These are phyloP conservation scores for Xylaria sp. DNA, from an alignment of 2,329 filamentous ascomycete species.

Conservation along the genomic window DNA sequence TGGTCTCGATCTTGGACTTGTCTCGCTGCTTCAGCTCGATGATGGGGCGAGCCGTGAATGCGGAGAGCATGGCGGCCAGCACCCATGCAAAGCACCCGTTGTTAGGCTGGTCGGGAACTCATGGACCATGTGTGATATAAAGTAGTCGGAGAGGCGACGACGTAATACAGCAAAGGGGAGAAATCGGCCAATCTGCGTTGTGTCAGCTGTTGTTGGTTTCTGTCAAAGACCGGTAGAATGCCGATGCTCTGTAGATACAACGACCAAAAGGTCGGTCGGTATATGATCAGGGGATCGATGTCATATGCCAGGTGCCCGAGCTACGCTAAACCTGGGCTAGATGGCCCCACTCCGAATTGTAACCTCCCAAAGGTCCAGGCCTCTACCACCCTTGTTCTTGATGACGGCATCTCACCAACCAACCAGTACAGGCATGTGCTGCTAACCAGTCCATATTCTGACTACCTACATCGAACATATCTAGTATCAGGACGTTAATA, in stretches of 20 bases:
- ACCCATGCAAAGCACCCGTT: constrained; percentile 27
- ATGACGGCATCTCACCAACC: too few relatives aligned
- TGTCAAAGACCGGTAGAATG: neutral
- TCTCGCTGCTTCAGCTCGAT: constrained; percentile 96
- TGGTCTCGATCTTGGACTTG: constrained; percentile 96
- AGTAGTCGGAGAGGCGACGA: neutral
- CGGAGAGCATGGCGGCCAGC: constrained; percentile 81
- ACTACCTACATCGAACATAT: too few relatives aligned
- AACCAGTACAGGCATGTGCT: too few relatives aligned
- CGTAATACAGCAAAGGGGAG: neutral
- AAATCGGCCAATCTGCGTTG: neutral
- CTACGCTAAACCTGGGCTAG: neutral
- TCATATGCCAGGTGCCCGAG: constrained; percentile 5
- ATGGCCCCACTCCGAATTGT: too few relatives aligned
- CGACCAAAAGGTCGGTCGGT: neutral
- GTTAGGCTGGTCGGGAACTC: constrained; percentile 24
- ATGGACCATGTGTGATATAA: constrained; percentile 21
- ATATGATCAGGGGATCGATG: constrained; percentile 9
- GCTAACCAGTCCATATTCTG: too few relatives aligned
- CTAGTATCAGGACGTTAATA: neutral
- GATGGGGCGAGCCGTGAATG: constrained; percentile 94
- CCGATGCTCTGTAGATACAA: neutral
- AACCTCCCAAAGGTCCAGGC: too few relatives aligned
- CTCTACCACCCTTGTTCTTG: too few relatives aligned
- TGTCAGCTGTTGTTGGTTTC: neutral